Conservation (phyloP, 768 basidiomycete species). For the Boletellus emodensis region DNA sequence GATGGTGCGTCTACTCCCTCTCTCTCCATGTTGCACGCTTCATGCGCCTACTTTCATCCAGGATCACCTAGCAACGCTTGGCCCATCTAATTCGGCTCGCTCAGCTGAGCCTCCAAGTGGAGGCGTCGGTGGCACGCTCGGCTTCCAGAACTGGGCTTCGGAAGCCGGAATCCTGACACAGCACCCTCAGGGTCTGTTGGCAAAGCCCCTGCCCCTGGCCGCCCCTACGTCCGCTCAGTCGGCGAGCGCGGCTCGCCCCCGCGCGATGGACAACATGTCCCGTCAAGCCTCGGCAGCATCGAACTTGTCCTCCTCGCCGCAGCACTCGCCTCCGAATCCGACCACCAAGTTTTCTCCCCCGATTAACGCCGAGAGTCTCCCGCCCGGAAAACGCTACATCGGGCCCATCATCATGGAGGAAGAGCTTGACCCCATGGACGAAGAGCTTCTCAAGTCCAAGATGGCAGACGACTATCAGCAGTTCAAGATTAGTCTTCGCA, state of each 20-base stretch:
- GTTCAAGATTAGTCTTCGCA: conserved; percentile 30
- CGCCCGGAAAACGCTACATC: conserved; percentile 32
- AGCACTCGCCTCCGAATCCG: conserved; percentile 23
- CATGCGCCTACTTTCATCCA: conserved; percentile 5
- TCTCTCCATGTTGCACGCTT: background rate
- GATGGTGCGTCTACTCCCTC: conserved; percentile 21
- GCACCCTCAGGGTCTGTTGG: conserved; percentile 11
- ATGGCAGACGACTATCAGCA: conserved; percentile 32
- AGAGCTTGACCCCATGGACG: conserved; percentile 26
- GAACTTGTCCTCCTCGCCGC: conserved; percentile 22
- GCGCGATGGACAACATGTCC: conserved; percentile 28
- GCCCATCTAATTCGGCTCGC: conserved; percentile 22
- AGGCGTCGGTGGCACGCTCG: conserved; percentile 6
- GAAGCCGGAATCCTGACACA: conserved; percentile 26
- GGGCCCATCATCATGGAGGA: conserved; percentile 30
- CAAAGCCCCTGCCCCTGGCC: conserved; percentile 1
- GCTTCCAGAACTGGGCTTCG: conserved; percentile 32
- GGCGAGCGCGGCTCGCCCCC: conserved; percentile 18
- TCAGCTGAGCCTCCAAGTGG: conserved; percentile 14
- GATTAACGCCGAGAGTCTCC: conserved; percentile 13
- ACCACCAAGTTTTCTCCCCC: conserved; percentile 26
- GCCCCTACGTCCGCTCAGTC: conserved; percentile 8
- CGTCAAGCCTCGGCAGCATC: conserved; percentile 29
- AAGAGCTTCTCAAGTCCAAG: conserved; percentile 28
- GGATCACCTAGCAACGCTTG: conserved; percentile 30